Base-by-base conservation (phyloP, 768 basidiomycete genomes). In the Exsudoporus frostii region DNA sequence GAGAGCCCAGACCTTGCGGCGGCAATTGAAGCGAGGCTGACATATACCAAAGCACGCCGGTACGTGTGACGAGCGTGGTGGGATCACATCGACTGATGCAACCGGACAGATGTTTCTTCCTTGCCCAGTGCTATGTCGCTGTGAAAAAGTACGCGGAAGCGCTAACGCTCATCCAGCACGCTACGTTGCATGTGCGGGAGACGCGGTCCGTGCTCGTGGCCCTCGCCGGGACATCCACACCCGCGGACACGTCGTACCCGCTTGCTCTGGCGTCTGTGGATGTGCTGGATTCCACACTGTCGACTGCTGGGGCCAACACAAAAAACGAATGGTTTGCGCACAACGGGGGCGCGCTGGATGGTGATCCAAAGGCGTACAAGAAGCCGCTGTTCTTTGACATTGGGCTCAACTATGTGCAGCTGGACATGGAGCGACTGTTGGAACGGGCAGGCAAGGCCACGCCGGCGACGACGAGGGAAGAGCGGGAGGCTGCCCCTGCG, bases 341-440 rank as follows among this genome's bases (percentile, higher is more conserved):
- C 65, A 90, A 90, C 61, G 90, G 90, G 3, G 90, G 90, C 3
- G 72, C 76, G 7, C 60, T 73, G 32, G 68, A 74, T 13, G 65
- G 67, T 0, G 76, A 79, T 44, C 65, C 74, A 45, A 76, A 78
- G 61, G 69, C 75, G 36, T 75, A 85, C 64, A 85, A 86, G 74
- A 96, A 96, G 65, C 91, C 92, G 15, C 63, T 92, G 37, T 97
- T 98, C 76, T 97, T 95, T 71, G 91, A 97, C 66, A 88, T 92
- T 55, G 94, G 92, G 17, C 83, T 94, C 62, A 97, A 96, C 71
- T 97, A 96, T 65, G 85, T 92, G 50, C 83, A 89, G 57, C 70
- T 93, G 54, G 90, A 94, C 62, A 86, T 94, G 84, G 88, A 90
- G 41, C 73, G 81, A 46, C 70, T 97, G 53, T 72, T 83, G 62